Conservation (phyloP, 257 asterid genomes). For the Solanum gracilifrons region DNA sequence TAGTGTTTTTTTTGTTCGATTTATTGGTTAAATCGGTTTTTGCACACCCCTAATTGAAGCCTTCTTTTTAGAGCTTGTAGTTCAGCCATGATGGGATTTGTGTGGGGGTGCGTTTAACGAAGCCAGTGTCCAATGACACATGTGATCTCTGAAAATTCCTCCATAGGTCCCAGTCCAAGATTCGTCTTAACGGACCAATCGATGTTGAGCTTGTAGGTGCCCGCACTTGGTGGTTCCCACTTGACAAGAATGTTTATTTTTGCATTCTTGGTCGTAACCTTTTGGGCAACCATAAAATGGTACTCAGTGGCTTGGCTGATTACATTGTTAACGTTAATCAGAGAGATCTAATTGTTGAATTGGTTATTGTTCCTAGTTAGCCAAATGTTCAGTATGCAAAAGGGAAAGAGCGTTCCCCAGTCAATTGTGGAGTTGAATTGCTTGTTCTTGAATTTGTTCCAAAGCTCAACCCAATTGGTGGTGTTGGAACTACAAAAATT, state of each 20-base stretch:
- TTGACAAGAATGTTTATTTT: neutral
- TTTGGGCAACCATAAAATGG: neutral
- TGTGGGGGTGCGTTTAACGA: no score
- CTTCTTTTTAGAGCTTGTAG: neutral
- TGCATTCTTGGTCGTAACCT: neutral
- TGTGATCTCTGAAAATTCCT: neutral
- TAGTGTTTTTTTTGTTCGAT: no score
- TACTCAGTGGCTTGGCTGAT: neutral
- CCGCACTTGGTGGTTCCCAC: neutral
- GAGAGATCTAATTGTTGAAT: no score
- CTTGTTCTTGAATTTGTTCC: neutral
- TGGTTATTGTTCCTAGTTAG: neutral
- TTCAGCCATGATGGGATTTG: no score
- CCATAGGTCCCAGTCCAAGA: neutral
- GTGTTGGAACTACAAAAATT: neutral
- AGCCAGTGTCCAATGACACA: neutral
- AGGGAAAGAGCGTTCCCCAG: accelerated
- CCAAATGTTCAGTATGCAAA: neutral
- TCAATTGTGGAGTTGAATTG: neutral
- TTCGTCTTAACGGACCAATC: neutral
- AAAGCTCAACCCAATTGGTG: neutral
- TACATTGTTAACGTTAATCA: no score
- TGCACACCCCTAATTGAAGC: no score
- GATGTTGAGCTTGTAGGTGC: neutral
- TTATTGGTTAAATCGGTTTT: no score